A percentile compares a stretch with the other conserved stretches of the same genome.
Conservation (phyloP, 352 stramenopile genomes). For the Phytophthora melonis region DNA sequence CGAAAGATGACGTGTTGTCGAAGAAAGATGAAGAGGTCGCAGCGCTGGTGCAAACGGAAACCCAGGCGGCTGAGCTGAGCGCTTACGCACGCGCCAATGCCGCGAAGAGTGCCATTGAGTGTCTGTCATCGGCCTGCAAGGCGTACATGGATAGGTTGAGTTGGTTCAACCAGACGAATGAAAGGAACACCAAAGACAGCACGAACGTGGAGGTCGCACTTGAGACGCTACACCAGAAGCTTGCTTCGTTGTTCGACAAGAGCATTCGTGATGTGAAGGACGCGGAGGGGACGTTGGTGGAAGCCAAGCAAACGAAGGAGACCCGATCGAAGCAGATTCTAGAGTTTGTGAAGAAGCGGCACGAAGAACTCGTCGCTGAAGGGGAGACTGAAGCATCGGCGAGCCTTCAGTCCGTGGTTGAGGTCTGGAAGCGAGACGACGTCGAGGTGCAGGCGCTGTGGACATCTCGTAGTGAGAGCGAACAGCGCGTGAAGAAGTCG, state of each 20-base stretch:
- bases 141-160: conserved; percentile 50
- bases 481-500: conserved; percentile 28
- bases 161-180: conserved; percentile 36
- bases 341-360: conserved; percentile 41
- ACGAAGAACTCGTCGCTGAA: conserved; percentile 36
- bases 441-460: conserved; percentile 44
- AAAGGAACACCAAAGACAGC: conserved; percentile 27
- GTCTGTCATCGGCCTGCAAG: conserved; percentile 49
- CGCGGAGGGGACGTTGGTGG: conserved; percentile 31
- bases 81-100: conserved; percentile 46
- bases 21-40: conserved; percentile 37
- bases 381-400: conserved; percentile 48
- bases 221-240: conserved; percentile 32
- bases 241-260: conserved; percentile 25
- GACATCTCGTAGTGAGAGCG: conserved; percentile 37
- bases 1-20: conserved; percentile 25
- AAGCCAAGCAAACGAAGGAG: conserved; percentile 42
- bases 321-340: conserved; percentile 41
- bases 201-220: conserved; percentile 33
- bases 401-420: conserved; percentile 40
- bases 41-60: conserved; percentile 30
- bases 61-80: conserved; percentile 21
- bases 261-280: conserved; percentile 35
- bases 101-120: conserved; percentile 52
- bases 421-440: conserved; percentile 50